Evolutionary conservation across 2,329 filamentous ascomycete genomes (phyloP).

Genomic region (Furcasterigmium sp.): DNA sequence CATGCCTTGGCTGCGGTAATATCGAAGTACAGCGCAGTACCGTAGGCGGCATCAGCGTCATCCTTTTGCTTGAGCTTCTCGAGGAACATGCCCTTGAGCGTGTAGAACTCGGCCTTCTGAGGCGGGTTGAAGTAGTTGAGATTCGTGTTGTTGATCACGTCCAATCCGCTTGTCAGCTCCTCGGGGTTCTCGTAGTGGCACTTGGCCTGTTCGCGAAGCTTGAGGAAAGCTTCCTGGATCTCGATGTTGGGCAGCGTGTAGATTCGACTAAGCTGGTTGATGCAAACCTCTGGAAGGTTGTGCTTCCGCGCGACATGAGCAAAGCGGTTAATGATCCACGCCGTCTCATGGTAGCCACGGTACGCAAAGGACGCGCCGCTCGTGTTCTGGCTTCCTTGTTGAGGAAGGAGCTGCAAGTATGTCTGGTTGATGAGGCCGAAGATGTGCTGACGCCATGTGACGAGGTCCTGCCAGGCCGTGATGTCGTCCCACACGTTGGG

Average conservation of each 20-base stretch:
- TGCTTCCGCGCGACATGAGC: slow-evolving; percentile 97
- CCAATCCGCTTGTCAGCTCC: slow-evolving; percentile 85
- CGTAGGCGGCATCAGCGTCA: slow-evolving; percentile 90
- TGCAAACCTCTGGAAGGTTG: slow-evolving; percentile 93
- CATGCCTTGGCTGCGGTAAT: slow-evolving; percentile 94
- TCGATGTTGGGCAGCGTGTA: slow-evolving; percentile 99
- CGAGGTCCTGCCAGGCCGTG: slow-evolving; percentile 96
- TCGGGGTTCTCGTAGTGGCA: slow-evolving; percentile 96
- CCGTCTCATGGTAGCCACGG: slow-evolving; percentile 95
- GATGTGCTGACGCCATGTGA: slow-evolving; percentile 99
- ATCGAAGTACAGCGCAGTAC: slow-evolving; percentile 92
- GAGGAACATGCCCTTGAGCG: slow-evolving; percentile 97
- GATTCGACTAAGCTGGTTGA: slow-evolving; percentile 92
- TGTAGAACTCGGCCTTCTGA: slow-evolving; percentile 99
- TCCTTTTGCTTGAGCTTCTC: slow-evolving; percentile 88
- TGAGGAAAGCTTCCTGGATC: slow-evolving; percentile 98
- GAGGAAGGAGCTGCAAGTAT: slow-evolving; percentile 80
- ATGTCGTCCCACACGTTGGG: slow-evolving; percentile 99
- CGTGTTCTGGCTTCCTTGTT: slow-evolving; percentile 61
- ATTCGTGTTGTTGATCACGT: slow-evolving; percentile 99
- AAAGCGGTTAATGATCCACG: slow-evolving; percentile 99
- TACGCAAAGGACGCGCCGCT: slow-evolving; percentile 94
- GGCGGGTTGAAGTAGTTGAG: slow-evolving; percentile 94
- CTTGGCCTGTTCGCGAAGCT: slow-evolving; percentile 96
- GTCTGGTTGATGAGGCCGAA: slow-evolving; percentile 96